A percentile compares a stretch with the other conserved stretches of the same genome.
Conservation (phyloP, 2,329 filamentous ascomycete genomes). For the Epichloe hybrida region DNA sequence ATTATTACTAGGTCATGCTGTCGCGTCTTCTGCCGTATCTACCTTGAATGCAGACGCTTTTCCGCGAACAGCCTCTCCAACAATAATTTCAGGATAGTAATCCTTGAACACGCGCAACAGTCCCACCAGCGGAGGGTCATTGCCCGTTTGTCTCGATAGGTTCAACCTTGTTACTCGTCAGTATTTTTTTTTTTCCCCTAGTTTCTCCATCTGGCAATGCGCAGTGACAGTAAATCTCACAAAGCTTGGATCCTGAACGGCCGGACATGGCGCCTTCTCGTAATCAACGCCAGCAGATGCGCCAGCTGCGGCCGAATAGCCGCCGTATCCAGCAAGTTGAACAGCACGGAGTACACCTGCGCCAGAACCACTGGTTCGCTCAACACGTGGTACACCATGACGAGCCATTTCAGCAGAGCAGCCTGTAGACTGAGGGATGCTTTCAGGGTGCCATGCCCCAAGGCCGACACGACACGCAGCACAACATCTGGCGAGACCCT, state of each 20-base stretch:
- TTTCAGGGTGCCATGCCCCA: constrained; percentile 69
- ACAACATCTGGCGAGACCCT: constrained; percentile 47
- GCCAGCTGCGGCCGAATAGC: constrained; percentile 57
- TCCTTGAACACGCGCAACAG: constrained; percentile 76
- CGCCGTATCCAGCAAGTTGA: constrained; percentile 71
- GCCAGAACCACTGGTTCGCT: constrained; percentile 50
- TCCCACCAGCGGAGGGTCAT: constrained; percentile 61
- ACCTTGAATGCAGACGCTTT: constrained; percentile 50
- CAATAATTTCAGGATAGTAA: constrained; percentile 79
- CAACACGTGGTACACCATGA: constrained; percentile 60
- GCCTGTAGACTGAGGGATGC: constrained; percentile 58
- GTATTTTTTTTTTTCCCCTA: not conserved
- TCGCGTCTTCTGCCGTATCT: constrained; percentile 1
- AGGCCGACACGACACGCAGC: constrained; percentile 52
- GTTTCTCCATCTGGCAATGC: constrained; percentile 2
- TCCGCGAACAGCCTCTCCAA: constrained; percentile 51
- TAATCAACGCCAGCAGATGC: constrained; percentile 67
- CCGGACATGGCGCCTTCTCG: constrained; percentile 68
- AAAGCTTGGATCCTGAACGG: constrained; percentile 71
- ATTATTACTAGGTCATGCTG: too few relatives aligned
- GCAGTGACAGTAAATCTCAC: constrained; percentile 24
- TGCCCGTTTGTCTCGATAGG: constrained; percentile 47
- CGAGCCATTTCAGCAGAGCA: constrained; percentile 62
- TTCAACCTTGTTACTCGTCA: constrained; percentile 36
- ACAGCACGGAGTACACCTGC: constrained; percentile 61